Evolutionary conservation across 2,329 filamentous ascomycete species (phyloP), one percentile per base, ranked within the genome.

Genomic region (Rhytidhysteron rufulum): DNA sequence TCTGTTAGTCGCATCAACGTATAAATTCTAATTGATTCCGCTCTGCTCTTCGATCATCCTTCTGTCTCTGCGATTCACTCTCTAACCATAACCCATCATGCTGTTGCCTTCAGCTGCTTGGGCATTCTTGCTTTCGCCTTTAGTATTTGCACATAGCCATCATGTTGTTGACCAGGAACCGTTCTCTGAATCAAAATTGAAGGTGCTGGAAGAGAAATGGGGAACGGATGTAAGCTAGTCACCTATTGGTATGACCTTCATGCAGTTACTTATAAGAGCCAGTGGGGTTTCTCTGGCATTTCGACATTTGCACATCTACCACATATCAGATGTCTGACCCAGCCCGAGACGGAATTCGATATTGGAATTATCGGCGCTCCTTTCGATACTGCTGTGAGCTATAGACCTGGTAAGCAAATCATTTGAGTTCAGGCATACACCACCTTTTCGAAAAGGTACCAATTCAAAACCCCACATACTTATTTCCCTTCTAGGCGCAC

Each of bases 271-370:
- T 29, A 63, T 56, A 4, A 61, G n/a, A 21, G 59, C 36, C 32
- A 78, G 75, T 79, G 79, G 79, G 74, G 73, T 1, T 93, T 88
- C 62, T 76, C 78, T 20, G 87, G 87, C 43, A 86, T 93, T 47
- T 81, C 82, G 10, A 67, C 65, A 11, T 69, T 66, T 44, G 72
- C 72, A 19, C 72, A 75, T 53, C 58, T 75, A 6, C 69, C 68
- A 11, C 69, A 75, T 49, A 63, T 60, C 4, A 62, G 67, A 19
- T 75, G 72, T 54, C 60, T 75, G 34, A 72, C 68, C n/a, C 54
- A 70, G 37, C 72, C 72, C 17, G 53, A 64, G 22, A 59, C 52
- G 9, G 45, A 52, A 15, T 74, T 66, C 44, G 72, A 75, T 42
- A 73, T 75, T 40, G 72, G 63, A 8, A 69, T 75, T 30, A 58